Evolutionary conservation across 2,329 filamentous ascomycete species (phyloP).

Genomic region (Aspergillus ibericus): DNA sequence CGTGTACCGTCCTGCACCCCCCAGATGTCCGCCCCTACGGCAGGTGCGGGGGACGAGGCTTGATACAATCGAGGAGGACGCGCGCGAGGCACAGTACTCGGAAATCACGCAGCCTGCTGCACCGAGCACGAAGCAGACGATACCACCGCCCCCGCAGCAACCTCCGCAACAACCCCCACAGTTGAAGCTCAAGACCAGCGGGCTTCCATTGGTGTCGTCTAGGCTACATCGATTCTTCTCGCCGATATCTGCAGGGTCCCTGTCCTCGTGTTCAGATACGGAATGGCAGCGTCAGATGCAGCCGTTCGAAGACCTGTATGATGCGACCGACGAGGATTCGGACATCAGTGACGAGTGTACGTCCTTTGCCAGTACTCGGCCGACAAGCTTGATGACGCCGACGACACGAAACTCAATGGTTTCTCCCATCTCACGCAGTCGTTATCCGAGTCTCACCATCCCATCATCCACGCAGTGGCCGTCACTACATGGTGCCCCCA

Average conservation of each 20-base stretch:
- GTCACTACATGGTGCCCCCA: constrained; percentile 55
- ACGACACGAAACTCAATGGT: constrained; percentile 40
- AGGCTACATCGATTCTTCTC: constrained; percentile 31
- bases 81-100: constrained; percentile 31
- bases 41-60: constrained; percentile 59
- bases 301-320: constrained; percentile 86
- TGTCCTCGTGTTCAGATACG: constrained; percentile 49
- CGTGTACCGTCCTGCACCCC: constrained; percentile 50
- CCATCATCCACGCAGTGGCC: constrained; percentile 59
- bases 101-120: constrained; percentile 16
- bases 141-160: neutral
- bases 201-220: constrained; percentile 25
- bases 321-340: constrained; percentile 77
- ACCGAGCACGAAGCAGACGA: neutral
- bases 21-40: constrained; percentile 56
- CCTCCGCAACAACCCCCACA: constrained; percentile 18
- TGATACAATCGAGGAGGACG: constrained; percentile 66
- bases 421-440: constrained; percentile 45
- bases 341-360: constrained; percentile 50
- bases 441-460: constrained; percentile 61
- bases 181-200: constrained; percentile 37
- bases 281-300: constrained; percentile 65
- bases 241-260: constrained; percentile 33
- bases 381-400: constrained; percentile 48
- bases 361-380: constrained; percentile 52